Evolutionary conservation across 495 filamentous ascomycete species (phyloP).

Genomic region (Venustampulla echinocandica): DNA sequence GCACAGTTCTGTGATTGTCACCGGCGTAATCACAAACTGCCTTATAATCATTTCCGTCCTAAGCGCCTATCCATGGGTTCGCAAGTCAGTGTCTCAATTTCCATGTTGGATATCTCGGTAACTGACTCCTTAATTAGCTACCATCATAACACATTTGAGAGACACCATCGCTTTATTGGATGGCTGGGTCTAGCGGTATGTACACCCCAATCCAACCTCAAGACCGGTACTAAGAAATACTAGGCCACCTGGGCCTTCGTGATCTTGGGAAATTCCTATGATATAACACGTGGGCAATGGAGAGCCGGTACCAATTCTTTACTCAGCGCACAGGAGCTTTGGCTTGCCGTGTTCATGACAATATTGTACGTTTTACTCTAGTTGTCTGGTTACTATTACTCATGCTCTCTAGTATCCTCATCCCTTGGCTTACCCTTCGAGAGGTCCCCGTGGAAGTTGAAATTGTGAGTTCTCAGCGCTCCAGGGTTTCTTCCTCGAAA

Average conservation of each 20-base stretch:
- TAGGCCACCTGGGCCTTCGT: constrained; percentile 37
- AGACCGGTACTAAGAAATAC: constrained; percentile 11
- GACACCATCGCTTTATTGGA: constrained; percentile 37
- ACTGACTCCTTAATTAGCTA: constrained; percentile 8
- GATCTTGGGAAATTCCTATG: constrained; percentile 31
- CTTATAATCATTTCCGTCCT: constrained; percentile 34
- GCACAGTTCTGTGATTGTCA: constrained; percentile 28
- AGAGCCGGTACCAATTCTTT: constrained; percentile 28
- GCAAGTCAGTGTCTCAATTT: constrained; percentile 29
- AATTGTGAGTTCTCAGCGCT: constrained; percentile 29
- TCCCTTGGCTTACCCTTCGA: constrained; percentile 36
- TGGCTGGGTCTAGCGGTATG: constrained; percentile 36
- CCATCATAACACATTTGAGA: constrained; percentile 28
- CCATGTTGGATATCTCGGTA: constrained; percentile 1
- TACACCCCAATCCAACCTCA: constrained; percentile 1
- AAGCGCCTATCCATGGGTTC: constrained; percentile 38
- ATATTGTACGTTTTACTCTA: constrained; percentile 28
- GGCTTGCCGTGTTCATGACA: constrained; percentile 39
- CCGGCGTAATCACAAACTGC: constrained; percentile 34
- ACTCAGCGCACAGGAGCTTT: constrained; percentile 34
- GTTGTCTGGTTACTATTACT: constrained; percentile 12
- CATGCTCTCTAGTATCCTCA: constrained; percentile 29
- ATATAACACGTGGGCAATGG: constrained; percentile 30
- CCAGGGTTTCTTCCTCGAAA: not conserved
- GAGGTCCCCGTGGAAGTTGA: constrained; percentile 36